Evolutionary conservation across 148 eudicot genomes (phyloP).

Genomic region (Nepenthes gracilis): DNA sequence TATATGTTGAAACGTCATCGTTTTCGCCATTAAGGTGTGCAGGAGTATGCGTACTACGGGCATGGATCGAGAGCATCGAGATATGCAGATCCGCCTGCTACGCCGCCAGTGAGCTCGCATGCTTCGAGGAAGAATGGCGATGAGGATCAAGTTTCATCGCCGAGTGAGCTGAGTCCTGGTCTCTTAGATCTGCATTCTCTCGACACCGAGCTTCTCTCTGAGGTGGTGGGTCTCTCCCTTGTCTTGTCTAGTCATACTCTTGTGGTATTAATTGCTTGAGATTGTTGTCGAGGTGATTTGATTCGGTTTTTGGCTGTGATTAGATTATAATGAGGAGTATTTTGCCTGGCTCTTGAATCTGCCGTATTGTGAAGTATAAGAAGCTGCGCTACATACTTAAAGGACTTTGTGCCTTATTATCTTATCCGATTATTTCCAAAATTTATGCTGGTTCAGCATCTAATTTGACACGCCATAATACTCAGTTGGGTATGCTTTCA

Average conservation of each 20-base stretch:
- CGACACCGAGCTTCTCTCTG: slow-evolving; percentile 83
- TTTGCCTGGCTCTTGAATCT: too few relatives aligned
- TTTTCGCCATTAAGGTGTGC: slow-evolving; percentile 7
- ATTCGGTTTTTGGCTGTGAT: neutral
- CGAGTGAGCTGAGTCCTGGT: slow-evolving; percentile 72
- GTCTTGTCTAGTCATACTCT: neutral
- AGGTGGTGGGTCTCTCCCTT: slow-evolving; percentile 17
- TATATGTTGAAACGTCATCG: neutral
- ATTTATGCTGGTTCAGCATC: too few relatives aligned
- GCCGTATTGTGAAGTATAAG: too few relatives aligned
- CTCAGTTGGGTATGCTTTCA: neutral
- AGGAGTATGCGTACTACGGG: slow-evolving; percentile 72
- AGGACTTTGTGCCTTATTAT: too few relatives aligned
- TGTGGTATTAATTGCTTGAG: neutral
- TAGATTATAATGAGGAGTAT: too few relatives aligned
- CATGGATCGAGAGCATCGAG: slow-evolving; percentile 58
- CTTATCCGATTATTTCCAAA: too few relatives aligned
- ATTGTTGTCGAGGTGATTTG: neutral
- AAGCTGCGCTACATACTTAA: too few relatives aligned
- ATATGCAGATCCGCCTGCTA: slow-evolving; percentile 42
- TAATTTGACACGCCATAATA: too few relatives aligned
- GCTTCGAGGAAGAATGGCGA: slow-evolving; percentile 36
- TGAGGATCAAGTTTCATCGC: slow-evolving; percentile 36
- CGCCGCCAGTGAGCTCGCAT: slow-evolving; percentile 52
- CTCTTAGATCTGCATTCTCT: slow-evolving; percentile 86